phyloP scores from a whole-genome alignment of 1,284 basidiomycete species.

The Coniophora puteana region DNA sequence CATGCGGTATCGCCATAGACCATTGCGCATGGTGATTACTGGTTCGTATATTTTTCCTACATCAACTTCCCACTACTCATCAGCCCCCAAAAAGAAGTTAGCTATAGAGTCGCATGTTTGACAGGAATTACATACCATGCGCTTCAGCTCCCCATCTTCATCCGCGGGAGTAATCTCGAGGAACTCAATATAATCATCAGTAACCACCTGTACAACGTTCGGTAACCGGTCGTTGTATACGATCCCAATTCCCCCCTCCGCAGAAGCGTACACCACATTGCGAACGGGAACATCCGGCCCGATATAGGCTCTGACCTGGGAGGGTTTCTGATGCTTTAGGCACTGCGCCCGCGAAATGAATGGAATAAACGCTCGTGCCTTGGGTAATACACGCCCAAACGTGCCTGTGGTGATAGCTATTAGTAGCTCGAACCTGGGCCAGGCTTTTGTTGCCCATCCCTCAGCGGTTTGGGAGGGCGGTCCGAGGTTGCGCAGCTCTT shows the following conservation, averaged over 20 bases:
- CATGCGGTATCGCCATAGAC: constrained; percentile 24
- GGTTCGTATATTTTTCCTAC: constrained; percentile 15
- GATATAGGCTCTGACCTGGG: constrained; percentile 13
- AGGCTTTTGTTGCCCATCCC: constrained; percentile 12
- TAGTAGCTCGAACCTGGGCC: constrained; percentile 7
- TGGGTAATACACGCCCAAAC: constrained; percentile 13
- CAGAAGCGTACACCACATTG: constrained; percentile 9
- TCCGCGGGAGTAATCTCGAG: constrained; percentile 11
- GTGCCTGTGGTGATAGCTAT: constrained; percentile 12
- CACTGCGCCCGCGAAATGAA: neutral
- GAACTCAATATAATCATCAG: constrained; percentile 13
- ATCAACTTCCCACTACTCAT: constrained; percentile 16
- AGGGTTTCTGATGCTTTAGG: constrained; percentile 1
- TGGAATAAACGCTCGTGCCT: constrained; percentile 3
- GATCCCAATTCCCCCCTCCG: constrained; percentile 6
- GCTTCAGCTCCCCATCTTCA: constrained; percentile 11
- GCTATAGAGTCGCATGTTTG: no score
- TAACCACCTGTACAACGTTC: constrained; percentile 8
- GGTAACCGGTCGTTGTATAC: neutral
- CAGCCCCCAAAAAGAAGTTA: neutral
- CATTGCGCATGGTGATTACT: constrained; percentile 19
- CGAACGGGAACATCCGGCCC: constrained; percentile 10
- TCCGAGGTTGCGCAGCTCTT: constrained; percentile 13
- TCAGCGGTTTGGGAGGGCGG: constrained; percentile 10
- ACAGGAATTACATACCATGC: constrained; percentile 10